Evolutionary conservation across 768 basidiomycete genomes (phyloP), one percentile per base, ranked within the genome.

Genomic region (Arthromyces matolae): DNA sequence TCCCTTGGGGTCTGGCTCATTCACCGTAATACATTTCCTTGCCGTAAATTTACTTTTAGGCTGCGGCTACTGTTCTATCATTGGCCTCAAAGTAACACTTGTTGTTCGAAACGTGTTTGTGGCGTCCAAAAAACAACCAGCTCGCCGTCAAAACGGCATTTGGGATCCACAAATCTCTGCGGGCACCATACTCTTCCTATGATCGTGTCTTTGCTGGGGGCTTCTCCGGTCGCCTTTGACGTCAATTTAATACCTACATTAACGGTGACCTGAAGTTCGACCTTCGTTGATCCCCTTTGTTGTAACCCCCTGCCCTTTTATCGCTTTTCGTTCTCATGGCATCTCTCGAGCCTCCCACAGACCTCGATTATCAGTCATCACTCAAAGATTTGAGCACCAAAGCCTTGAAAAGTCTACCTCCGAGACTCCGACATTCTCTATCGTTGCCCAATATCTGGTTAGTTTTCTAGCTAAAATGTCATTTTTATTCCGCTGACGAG

Each of bases 401-500:
- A 50, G 25, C 23, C 49, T 20, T 47, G 37, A 51, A 54, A 39
- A 44, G 24, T 36, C 71, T 71, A 53, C 75, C 75, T 39, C 71
- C 75, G 14, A 77, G 78, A 36, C 69, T 83, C 31, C 80, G 80
- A 45, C 78, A 80, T 44, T 81, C 83, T 5, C 83, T 84, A 8
- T 86, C 85, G 10, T 71, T 86, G 56, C 85, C 85, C 8, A 85
- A 86, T 60, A 71, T 86, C 53, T 79, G 82, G 83, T 83, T 39
- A 49, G 72, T 61, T 28, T 36, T 19, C 12, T 33, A 24, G 8
- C 19, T 22, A 9, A 16, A n/a, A n/a, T n/a, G n/a, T n/a, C n/a
- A n/a, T n/a, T n/a, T n/a, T n/a, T n/a, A n/a, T n/a, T n/a, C n/a
- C n/a, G n/a, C n/a, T n/a, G n/a, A n/a, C n/a, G n/a, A n/a, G n/a